These are phyloP conservation scores for Capsella rubella DNA, from an alignment of 441 rosid species.

Conservation along the genomic window DNA sequence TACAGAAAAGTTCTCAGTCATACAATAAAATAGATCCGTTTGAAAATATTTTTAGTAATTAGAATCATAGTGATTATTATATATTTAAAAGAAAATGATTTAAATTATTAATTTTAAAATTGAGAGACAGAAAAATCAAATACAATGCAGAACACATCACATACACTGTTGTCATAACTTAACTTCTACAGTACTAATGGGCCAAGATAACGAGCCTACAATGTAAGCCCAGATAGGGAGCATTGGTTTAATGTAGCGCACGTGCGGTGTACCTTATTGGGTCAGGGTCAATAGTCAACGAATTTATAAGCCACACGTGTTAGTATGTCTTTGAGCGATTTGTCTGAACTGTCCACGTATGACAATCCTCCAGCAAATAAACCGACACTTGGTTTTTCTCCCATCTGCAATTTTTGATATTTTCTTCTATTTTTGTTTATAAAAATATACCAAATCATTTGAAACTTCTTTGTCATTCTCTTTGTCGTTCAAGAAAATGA, in stretches of 20 bases:
- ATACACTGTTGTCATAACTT: constrained; percentile 30
- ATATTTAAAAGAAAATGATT: neutral
- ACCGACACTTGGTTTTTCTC: constrained; percentile 40
- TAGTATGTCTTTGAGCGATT: constrained; percentile 37
- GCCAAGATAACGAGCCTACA: constrained; percentile 44
- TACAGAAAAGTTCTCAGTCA: neutral
- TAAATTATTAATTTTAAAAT: neutral
- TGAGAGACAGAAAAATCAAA: neutral
- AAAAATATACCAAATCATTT: constrained; percentile 39
- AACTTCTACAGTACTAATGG: constrained; percentile 29
- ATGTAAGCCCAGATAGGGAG: constrained; percentile 47
- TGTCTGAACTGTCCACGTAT: constrained; percentile 44
- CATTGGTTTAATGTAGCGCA: constrained; percentile 51
- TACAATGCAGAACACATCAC: constrained; percentile 11
- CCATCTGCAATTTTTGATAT: constrained; percentile 1
- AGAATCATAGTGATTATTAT: too few species aligned
- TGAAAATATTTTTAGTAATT: neutral
- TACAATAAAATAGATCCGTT: too few species aligned
- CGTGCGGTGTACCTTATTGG: constrained; percentile 58
- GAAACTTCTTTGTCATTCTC: constrained; percentile 38
- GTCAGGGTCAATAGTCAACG: constrained; percentile 45
- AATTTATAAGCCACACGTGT: constrained; percentile 53
- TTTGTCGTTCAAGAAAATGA: constrained; percentile 40
- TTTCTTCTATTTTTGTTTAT: neutral
- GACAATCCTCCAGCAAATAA: constrained; percentile 41